Base-by-base conservation (phyloP, 495 filamentous ascomycete genomes). In the Penicillium paradoxum region DNA sequence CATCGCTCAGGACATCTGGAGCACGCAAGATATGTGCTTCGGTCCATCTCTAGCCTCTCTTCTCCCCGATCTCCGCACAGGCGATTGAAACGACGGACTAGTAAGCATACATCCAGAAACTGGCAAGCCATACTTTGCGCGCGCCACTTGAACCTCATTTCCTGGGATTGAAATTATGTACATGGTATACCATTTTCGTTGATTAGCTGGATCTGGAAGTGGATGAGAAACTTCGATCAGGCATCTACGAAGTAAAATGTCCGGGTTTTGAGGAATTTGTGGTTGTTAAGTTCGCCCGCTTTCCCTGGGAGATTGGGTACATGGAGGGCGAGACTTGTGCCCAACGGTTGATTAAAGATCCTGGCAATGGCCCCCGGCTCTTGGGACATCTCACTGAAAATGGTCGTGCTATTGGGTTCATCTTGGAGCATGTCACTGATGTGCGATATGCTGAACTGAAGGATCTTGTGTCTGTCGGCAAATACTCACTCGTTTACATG, bases 321-420 rank as follows among this genome's bases (percentile, higher is more conserved):
- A 33, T 77, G 0, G 68, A 76, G 51, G 58, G 58, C 14, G 74
- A 78, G 49, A 78, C 73, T 9, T 56, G 42, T 0, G 72, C 68
- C 0, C 78, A 78, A 47, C 32, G 63, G 44, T 73, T 64, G 71
- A 71, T 79, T 9, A 7, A 58, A 0, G 73, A 62, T 21, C 29
- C 59, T 50, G 57, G 50, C 9, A 73, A 75, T 15, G 71, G 65
- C 6, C 74, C 76, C 3, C 37, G 45, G 22, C 77, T 79, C 43
- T 58, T 79, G 4, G 72, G 68, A 33, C 72, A 79, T 54, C 32
- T 79, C 13, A 72, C 56, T 7, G 74, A 81, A 56, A 51, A 62
- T 8, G 71, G 61, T 3, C 57, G 76, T 3, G 71, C 75, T 10
- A 72, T 79, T 54, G 73, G 75, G 4, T 77, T 80, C 47, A 34